These are phyloP conservation scores for Myxozyma geophila DNA, from an alignment of 805 yeast species.

Conservation along the genomic window DNA sequence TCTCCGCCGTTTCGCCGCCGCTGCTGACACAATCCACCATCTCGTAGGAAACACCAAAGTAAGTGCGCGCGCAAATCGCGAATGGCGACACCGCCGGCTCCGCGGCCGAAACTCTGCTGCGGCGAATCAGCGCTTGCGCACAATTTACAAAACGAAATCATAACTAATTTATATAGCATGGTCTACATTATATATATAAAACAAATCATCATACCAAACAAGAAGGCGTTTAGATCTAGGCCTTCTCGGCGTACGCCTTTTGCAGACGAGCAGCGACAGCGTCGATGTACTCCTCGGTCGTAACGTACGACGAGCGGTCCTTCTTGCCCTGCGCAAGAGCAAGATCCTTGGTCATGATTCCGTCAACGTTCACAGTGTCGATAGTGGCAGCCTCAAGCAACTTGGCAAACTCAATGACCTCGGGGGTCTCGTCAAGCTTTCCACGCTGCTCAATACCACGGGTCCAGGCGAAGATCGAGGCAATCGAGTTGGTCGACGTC, in stretches of 20 bases:
- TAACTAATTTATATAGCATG: not conserved
- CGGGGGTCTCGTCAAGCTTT: conserved; percentile 82
- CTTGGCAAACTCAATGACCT: conserved; percentile 79
- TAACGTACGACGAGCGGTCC: conserved; percentile 77
- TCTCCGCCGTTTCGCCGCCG: too few species aligned
- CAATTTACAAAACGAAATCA: not conserved
- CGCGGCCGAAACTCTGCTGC: too few species aligned
- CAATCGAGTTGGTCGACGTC: conserved; percentile 96
- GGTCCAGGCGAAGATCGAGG: conserved; percentile 96
- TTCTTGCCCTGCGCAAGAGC: conserved; percentile 89
- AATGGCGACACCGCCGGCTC: too few species aligned
- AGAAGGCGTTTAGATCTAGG: conserved; percentile 20
- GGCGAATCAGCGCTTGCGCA: not conserved
- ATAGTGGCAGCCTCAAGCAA: conserved; percentile 79
- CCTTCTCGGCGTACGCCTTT: conserved; percentile 22
- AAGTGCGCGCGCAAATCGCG: too few species aligned
- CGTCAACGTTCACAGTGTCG: conserved; percentile 81
- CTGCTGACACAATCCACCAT: too few species aligned
- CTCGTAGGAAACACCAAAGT: too few species aligned
- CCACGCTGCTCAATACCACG: conserved; percentile 94
- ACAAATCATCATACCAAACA: not conserved
- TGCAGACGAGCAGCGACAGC: conserved; percentile 54
- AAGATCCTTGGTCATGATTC: conserved; percentile 94
- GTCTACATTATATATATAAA: not conserved
- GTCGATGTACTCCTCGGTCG: conserved; percentile 88